These are phyloP conservation scores for Malassezia sympodialis DNA, from an alignment of 1,284 basidiomycete genomes.

Conservation along the genomic window DNA sequence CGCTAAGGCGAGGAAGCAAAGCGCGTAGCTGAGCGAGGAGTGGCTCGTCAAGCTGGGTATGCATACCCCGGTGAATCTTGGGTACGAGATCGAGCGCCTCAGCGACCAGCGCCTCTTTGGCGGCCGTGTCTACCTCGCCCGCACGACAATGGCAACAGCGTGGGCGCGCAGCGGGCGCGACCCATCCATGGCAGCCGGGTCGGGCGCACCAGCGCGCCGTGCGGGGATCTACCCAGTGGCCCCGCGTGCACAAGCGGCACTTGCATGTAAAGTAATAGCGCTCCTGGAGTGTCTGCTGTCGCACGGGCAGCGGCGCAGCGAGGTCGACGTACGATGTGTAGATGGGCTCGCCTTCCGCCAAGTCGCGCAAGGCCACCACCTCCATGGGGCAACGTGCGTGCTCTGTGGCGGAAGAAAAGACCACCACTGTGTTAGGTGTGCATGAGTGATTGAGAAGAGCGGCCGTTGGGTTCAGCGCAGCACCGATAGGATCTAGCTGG, in stretches of 20 bases:
- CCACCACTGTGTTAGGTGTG: conserved; percentile 74
- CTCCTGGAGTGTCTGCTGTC: conserved; percentile 59
- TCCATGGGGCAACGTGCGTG: conserved; percentile 53
- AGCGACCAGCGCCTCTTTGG: neutral
- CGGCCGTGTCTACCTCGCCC: conserved; percentile 49
- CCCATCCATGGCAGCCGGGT: conserved; percentile 30
- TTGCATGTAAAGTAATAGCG: conserved; percentile 71
- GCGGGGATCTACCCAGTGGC: conserved; percentile 56
- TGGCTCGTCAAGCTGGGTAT: neutral
- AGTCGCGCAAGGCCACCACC: conserved; percentile 39
- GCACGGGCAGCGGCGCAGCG: conserved; percentile 55
- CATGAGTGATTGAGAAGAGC: conserved; percentile 87
- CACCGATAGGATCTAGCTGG: conserved; percentile 60
- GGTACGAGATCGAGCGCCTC: neutral
- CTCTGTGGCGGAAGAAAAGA: conserved; percentile 59
- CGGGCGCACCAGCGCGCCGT: conserved; percentile 57
- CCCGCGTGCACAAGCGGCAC: conserved; percentile 57
- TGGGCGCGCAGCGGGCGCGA: conserved; percentile 15
- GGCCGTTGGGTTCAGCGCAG: conserved; percentile 63
- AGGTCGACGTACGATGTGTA: conserved; percentile 76
- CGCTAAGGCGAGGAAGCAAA: conserved; percentile 19
- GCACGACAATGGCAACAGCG: conserved; percentile 48
- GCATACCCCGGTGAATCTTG: neutral
- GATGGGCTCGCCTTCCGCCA: conserved; percentile 49
- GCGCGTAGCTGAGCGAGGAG: neutral